Evolutionary conservation across 345 rosid genomes (phyloP), one percentile per base, ranked within the genome.

Genomic region (Gossypium longicalyx): DNA sequence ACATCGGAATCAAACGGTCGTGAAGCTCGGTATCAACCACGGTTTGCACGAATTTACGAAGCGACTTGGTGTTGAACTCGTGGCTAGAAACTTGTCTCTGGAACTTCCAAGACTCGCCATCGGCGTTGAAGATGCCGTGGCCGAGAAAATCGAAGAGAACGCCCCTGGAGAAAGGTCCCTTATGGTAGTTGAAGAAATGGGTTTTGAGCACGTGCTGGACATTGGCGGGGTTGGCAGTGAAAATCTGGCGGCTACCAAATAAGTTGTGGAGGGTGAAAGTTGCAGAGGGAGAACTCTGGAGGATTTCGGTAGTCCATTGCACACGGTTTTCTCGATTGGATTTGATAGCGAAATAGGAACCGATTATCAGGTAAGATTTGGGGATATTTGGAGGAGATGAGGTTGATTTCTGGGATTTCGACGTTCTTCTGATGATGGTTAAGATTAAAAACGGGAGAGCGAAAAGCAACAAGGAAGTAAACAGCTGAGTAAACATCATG

Each of bases 51-150:
- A 91, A 91, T 67, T 87, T 89, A 17, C 90, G 83, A 23, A 93
- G 85, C 2, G 95, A 91, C 11, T 82, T 87, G 20, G 91, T 86
- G 79, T 88, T 89, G 81, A 93, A 90, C 73, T 93, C 95, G 23
- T 86, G 87, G 76, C 97, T 93, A 0, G 93, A 82, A 74, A 89
- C 85, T 73, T 87, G 89, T 63, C 97, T 86, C 75, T 93, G 95
- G 69, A 86, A 80, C 82, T 82, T 88, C 97, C 92, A 91, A 52
- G 79, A 72, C 0, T 83, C 90, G 0, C 91, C 97, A 29, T 93
- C 88, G 1, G 79, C 77, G 72, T 87, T 91, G 70, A 93, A 91
- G 71, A 91, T 90, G 9, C 98, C 97, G 5, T 80, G 69, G 29
- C 98, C 93, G 2, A 91, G 91, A 66, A 93, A 78, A 83, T 90